Percentiles rank a stretch among this genome's conserved stretches.
These are phyloP conservation scores for Farysia itapuensis DNA, from an alignment of 1,284 basidiomycete species.

Conservation along the genomic window DNA sequence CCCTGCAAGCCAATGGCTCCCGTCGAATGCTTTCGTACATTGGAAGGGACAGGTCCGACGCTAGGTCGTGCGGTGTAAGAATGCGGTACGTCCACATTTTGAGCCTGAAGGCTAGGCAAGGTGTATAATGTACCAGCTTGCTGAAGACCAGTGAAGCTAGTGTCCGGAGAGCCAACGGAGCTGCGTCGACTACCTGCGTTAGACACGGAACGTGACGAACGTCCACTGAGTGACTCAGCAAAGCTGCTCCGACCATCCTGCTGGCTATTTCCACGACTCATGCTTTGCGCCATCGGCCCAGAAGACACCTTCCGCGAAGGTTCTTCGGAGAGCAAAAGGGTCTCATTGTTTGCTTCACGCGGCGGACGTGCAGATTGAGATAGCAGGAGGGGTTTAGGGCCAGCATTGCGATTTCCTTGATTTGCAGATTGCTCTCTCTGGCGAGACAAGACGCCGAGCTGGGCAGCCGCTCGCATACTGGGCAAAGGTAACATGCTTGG, in stretches of 20 bases:
- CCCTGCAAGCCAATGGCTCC: constrained; percentile 2
- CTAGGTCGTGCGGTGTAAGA: not conserved
- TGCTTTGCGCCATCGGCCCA: constrained; percentile 39
- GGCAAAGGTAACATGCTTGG: constrained; percentile 26
- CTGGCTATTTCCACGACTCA: constrained; percentile 13
- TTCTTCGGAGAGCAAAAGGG: constrained; percentile 15
- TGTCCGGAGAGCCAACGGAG: constrained; percentile 16
- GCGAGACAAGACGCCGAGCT: constrained; percentile 28
- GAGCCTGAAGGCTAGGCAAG: constrained; percentile 20
- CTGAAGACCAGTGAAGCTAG: constrained; percentile 11
- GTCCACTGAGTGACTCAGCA: constrained; percentile 7
- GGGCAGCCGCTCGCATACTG: constrained; percentile 36
- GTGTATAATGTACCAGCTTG: constrained; percentile 7
- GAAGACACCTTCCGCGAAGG: constrained; percentile 44
- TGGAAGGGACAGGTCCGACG: not conserved
- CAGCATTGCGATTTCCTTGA: constrained; percentile 7
- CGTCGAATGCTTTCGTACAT: not conserved
- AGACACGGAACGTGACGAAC: constrained; percentile 15
- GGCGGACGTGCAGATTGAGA: constrained; percentile 40
- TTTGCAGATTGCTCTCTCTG: constrained; percentile 13
- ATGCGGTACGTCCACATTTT: constrained; percentile 4
- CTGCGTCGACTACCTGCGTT: constrained; percentile 14
- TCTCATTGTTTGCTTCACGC: constrained; percentile 29
- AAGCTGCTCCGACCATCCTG: constrained; percentile 10
- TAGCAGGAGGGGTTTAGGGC: constrained; percentile 45